A percentile compares a stretch with the other conserved stretches of the same genome.
These are phyloP conservation scores for Chlorophyllum brunneum DNA, from an alignment of 768 basidiomycete species.

Conservation along the genomic window DNA sequence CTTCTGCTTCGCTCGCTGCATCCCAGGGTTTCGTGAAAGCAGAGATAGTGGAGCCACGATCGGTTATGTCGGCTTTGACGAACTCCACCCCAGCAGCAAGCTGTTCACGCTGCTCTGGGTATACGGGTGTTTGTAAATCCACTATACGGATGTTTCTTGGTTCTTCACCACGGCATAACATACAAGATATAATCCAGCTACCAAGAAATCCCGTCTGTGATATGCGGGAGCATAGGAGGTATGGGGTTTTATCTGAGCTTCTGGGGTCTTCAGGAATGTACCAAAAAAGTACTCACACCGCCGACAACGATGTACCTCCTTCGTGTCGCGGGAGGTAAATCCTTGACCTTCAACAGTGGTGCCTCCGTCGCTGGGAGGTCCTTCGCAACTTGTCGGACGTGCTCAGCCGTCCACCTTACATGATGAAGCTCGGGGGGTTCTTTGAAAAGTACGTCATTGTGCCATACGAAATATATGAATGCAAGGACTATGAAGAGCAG, in stretches of 20 bases:
- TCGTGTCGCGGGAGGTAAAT: not conserved
- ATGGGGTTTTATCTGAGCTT: no score
- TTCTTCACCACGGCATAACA: constrained; percentile 1
- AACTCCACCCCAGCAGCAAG: not conserved
- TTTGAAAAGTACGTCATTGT: not conserved
- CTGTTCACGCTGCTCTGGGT: not conserved
- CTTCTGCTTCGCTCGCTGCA: not conserved
- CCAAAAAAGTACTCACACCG: not conserved
- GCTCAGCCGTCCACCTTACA: not conserved
- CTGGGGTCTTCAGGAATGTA: not conserved
- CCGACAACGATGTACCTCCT: not conserved
- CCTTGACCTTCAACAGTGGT: not conserved
- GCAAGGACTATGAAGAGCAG: not conserved
- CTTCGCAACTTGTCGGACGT: not conserved
- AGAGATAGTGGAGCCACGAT: not conserved
- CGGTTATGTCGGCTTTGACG: not conserved
- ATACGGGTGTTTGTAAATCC: not conserved
- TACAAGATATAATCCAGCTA: not conserved
- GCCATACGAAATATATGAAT: not conserved
- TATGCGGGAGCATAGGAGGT: no score
- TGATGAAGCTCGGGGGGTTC: not conserved
- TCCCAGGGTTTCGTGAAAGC: not conserved
- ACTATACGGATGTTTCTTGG: not conserved
- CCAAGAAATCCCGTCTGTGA: constrained; percentile 2
- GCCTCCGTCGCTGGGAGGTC: not conserved